A percentile compares a stretch with the other conserved stretches of the same genome.
Conservation (phyloP, 2,329 filamentous ascomycete genomes). For the Paecilomyces niveus region DNA sequence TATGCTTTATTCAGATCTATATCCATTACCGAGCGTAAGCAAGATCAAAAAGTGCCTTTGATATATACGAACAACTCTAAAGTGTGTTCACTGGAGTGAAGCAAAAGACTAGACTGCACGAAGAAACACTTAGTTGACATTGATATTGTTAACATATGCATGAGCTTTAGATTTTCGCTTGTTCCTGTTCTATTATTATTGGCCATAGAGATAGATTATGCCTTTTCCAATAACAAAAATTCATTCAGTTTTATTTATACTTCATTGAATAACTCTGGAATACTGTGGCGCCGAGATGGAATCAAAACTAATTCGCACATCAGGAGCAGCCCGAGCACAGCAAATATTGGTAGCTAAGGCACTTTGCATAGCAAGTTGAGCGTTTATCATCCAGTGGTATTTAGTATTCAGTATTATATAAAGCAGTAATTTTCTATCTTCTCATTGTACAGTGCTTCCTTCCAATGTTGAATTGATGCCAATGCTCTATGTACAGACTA, state of each 20-base stretch:
- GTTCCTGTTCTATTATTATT: background rate
- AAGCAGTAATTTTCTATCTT: background rate
- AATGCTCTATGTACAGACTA: background rate
- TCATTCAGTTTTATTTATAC: background rate
- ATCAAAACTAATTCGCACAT: background rate
- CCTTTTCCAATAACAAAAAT: background rate
- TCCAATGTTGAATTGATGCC: background rate
- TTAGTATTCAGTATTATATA: background rate
- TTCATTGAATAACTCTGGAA: background rate
- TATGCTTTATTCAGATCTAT: background rate
- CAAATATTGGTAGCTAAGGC: background rate
- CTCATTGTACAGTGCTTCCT: background rate
- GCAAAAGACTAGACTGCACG: background rate
- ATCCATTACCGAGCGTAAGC: background rate
- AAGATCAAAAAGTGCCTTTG: background rate
- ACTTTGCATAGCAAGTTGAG: background rate
- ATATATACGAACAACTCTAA: background rate
- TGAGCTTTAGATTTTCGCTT: background rate
- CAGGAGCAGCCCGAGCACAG: background rate
- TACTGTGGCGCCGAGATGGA: background rate
- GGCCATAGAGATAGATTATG: background rate
- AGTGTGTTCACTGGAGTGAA: background rate
- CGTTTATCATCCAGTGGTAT: background rate
- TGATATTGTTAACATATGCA: background rate
- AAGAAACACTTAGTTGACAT: background rate